Evolutionary conservation across 768 basidiomycete genomes (phyloP), one percentile per base, ranked within the genome.

Genomic region (Leucogyrophana mollusca): DNA sequence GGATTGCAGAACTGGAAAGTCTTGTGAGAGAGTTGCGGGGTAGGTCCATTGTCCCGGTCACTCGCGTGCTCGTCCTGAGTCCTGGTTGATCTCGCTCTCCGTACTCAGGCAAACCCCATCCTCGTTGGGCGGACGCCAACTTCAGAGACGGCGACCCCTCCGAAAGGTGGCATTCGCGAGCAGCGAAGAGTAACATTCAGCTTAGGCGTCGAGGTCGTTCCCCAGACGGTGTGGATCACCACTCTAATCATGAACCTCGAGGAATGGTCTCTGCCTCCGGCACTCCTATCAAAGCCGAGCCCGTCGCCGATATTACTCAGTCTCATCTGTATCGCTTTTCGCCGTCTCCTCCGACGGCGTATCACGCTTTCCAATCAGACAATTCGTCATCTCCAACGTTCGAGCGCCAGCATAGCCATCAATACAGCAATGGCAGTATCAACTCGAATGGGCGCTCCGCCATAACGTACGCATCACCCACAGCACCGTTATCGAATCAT

Each of bases 1-100:
- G 93, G 40, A 92, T 96, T 54, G 92, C 91, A 32, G 93, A 96
- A 68, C 81, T 96, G 44, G 93, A 96, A 67, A 89, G 87, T 56
- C 79, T 94, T 24, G 91, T 95, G 27, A 78, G 93, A 51, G 93
- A 94, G 62, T 72, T 96, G 22, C 78, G 91, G 62, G 88, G 87
- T 87, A 66, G 43, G 64, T 48, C 43, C 24, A n/a, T 9, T 11
- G 62, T 50, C 32, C 41, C 40, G 52, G 52, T 49, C 51, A 42
- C 42, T 25, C 6, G 24, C 24, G 43, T 22, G 49, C 14, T 35
- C 39, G 42, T 17, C 45, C 27, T 40, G 27, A 34, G 27, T 30
- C n/a, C n/a, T n/a, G 27, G 34, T 46, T 56, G 51, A 52, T 55
- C 46, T 34, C 40, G 30, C 40, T 36, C 34, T 43, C 10, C 37